phyloP scores from a whole-genome alignment of 768 basidiomycete species.

The Tulasnella sp. region DNA sequence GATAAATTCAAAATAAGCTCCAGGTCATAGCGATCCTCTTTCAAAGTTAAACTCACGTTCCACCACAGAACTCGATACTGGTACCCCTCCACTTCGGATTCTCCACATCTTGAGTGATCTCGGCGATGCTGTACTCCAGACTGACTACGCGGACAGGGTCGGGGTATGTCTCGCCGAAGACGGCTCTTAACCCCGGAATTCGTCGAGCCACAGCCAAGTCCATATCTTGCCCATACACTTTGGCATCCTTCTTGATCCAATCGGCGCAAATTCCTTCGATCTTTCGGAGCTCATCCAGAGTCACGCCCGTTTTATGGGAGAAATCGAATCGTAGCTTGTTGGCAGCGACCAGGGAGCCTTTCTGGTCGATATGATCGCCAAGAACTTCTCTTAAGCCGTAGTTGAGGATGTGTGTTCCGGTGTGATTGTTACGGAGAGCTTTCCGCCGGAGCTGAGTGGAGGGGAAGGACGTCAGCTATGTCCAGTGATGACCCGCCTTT shows the following conservation, averaged over 20 bases:
- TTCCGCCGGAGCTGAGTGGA: slow-evolving; percentile 71
- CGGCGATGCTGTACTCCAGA: slow-evolving; percentile 80
- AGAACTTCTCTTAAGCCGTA: slow-evolving; percentile 86
- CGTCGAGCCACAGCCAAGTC: slow-evolving; percentile 69
- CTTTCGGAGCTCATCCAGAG: slow-evolving; percentile 66
- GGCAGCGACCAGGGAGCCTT: slow-evolving; percentile 94
- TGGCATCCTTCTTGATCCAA: slow-evolving; percentile 88
- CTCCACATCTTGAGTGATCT: slow-evolving; percentile 77
- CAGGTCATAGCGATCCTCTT: neutral
- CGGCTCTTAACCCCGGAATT: slow-evolving; percentile 92
- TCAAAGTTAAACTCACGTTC: slow-evolving; percentile 61
- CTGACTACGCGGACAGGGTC: slow-evolving; percentile 96
- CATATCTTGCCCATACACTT: slow-evolving; percentile 84
- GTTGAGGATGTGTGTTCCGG: slow-evolving; percentile 97
- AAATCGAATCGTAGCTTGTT: slow-evolving; percentile 97
- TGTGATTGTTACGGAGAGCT: slow-evolving; percentile 97
- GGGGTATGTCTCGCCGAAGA: slow-evolving; percentile 97
- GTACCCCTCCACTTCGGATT: slow-evolving; percentile 89
- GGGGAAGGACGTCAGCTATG: neutral
- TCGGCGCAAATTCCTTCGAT: slow-evolving; percentile 81
- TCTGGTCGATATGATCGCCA: slow-evolving; percentile 97
- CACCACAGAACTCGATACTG: slow-evolving; percentile 96
- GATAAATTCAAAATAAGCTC: neutral
- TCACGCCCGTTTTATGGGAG: slow-evolving; percentile 87
- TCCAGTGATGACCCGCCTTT: neutral